A percentile compares a stretch with the other conserved stretches of the same genome.
Evolutionary conservation across 2,329 filamentous ascomycete species (phyloP).

Genomic region (Fusarium dimerum): DNA sequence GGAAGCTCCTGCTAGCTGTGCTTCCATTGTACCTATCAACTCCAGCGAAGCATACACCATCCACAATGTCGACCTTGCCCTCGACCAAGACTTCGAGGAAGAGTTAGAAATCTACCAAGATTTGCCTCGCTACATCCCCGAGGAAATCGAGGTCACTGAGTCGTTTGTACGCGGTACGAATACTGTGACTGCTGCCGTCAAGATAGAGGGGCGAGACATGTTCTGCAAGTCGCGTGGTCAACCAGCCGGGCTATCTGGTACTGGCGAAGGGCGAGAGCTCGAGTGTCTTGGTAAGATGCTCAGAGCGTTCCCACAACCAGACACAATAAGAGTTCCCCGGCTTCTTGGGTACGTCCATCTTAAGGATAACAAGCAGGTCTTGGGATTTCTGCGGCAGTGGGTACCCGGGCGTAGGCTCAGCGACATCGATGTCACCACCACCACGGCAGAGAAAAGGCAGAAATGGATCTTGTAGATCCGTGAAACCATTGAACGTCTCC

Average conservation of each 20-base stretch:
- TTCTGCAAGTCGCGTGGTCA: constrained; percentile 22
- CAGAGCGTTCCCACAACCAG: constrained; percentile 2
- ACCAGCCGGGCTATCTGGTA: constrained; percentile 7
- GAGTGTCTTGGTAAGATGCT: constrained; percentile 13
- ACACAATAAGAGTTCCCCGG: constrained; percentile 13
- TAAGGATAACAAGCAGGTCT: constrained; percentile 4
- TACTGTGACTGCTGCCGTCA: constrained; percentile 9
- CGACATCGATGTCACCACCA: constrained; percentile 6
- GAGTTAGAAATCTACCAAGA: constrained; percentile 7
- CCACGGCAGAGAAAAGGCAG: constrained; percentile 5
- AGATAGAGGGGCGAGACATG: constrained; percentile 19
- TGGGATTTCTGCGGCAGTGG: constrained; percentile 21
- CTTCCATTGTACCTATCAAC: constrained; percentile 13
- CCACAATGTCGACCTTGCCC: constrained; percentile 1
- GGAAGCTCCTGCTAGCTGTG: constrained; percentile 3
- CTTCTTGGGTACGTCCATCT: constrained; percentile 18
- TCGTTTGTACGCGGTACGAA: constrained; percentile 7
- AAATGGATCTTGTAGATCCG: constrained; percentile 29
- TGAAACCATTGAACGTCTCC: constrained; percentile 28
- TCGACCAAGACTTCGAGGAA: constrained; percentile 8
- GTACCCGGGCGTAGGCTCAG: constrained; percentile 15
- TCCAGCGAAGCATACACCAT: constrained; percentile 11
- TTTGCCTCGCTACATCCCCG: constrained; percentile 3
- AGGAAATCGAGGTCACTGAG: constrained; percentile 12
- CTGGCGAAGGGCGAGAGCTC: constrained; percentile 18